A percentile compares a stretch with the other conserved stretches of the same genome.
Evolutionary conservation across 192 early-diverging fungal genomes (phyloP).

Genomic region (Coemansia sp.): DNA sequence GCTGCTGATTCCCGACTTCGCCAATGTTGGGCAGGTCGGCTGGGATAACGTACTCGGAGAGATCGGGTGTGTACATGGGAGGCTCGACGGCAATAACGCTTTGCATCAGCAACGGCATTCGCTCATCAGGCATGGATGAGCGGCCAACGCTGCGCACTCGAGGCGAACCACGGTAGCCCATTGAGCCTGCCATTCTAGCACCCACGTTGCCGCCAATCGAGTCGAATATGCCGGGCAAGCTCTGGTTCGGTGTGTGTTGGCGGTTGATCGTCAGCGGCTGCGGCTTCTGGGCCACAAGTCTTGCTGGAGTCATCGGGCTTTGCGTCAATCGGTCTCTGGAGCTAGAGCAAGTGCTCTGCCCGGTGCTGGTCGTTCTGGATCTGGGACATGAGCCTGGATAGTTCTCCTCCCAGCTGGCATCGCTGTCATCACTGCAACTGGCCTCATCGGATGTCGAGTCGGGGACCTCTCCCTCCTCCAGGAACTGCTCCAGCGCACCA

Average conservation of each 20-base stretch:
- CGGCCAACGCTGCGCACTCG: conserved; percentile 11
- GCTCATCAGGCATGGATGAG: conserved; percentile 19
- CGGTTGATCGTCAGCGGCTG: background rate
- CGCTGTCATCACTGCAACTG: conserved; percentile 14
- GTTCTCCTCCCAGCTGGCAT: conserved; percentile 29
- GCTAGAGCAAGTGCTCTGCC: conserved; percentile 29
- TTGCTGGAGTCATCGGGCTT: background rate
- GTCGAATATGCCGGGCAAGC: background rate
- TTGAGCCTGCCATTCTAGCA: background rate
- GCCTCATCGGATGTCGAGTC: conserved; percentile 39
- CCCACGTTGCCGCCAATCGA: background rate
- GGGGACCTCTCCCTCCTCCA: conserved; percentile 45
- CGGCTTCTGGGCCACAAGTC: background rate
- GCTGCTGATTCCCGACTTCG: background rate
- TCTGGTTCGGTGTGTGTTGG: background rate
- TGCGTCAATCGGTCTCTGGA: background rate
- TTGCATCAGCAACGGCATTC: conserved; percentile 25
- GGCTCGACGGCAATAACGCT: conserved; percentile 9
- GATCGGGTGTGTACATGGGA: conserved; percentile 6
- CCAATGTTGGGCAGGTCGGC: conserved; percentile 19
- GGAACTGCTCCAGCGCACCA: conserved; percentile 41
- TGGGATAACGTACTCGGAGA: conserved; percentile 25
- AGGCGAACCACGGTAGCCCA: conserved; percentile 5
- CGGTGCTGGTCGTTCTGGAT: background rate
- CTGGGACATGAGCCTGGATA: conserved; percentile 8